Evolutionary conservation across 371 early-diverging fungal species (phyloP).

Genomic region (Circinella umbellata): DNA sequence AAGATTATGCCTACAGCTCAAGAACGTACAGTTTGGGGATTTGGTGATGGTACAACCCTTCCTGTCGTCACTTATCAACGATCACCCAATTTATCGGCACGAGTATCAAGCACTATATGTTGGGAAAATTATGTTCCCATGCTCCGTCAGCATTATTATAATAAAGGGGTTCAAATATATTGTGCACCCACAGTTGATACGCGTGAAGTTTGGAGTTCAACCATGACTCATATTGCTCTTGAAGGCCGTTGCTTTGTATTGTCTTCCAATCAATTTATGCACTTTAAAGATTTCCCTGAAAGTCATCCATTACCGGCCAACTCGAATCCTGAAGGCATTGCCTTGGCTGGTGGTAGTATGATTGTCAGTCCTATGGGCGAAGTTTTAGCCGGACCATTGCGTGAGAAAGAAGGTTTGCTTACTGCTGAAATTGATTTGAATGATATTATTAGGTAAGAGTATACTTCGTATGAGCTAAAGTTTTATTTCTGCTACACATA

Average conservation of each 20-base stretch:
- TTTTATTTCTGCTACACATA: no score
- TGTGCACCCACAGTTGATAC: constrained; percentile 32
- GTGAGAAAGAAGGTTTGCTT: constrained; percentile 26
- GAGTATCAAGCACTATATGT: constrained; percentile 23
- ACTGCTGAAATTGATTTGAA: constrained; percentile 28
- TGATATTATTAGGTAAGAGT: constrained; percentile 15
- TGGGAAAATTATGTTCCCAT: constrained; percentile 37
- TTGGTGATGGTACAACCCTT: constrained; percentile 26
- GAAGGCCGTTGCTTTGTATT: constrained; percentile 33
- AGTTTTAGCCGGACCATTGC: constrained; percentile 25
- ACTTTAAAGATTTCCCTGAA: constrained; percentile 24
- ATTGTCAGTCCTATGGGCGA: constrained; percentile 26
- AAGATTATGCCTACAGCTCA: constrained; percentile 31
- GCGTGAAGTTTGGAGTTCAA: constrained; percentile 18
- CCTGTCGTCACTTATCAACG: constrained; percentile 17
- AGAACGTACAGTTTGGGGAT: constrained; percentile 27
- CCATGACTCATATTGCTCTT: constrained; percentile 30
- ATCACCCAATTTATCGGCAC: constrained; percentile 1
- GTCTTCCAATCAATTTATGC: constrained; percentile 23
- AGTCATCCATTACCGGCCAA: constrained; percentile 14
- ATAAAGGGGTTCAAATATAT: constrained; percentile 25
- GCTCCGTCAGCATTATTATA: constrained; percentile 19
- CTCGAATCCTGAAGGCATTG: constrained; percentile 14
- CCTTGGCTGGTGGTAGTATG: constrained; percentile 25
- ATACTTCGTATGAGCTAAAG: not conserved